Percentiles rank a stretch among this genome's conserved stretches.
phyloP scores from a whole-genome alignment of 148 eudicot species.

The Fallopia convolvulus region DNA sequence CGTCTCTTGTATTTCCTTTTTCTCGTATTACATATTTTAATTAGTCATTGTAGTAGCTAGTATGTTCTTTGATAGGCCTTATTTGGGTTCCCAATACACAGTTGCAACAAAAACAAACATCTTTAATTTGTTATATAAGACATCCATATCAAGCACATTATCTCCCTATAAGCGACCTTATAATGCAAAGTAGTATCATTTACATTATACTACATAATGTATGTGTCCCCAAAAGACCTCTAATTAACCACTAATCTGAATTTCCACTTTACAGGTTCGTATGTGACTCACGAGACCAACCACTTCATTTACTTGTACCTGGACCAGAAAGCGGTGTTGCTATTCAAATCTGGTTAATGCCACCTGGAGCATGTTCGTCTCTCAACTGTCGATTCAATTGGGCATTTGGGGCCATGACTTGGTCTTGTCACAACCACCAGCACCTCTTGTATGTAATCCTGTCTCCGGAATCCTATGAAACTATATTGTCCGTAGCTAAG shows the following conservation, averaged over 20 bases:
- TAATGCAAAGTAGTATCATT: not conserved
- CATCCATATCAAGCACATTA: too few species aligned
- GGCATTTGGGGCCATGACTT: not conserved
- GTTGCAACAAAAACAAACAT: not conserved
- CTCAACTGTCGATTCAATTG: not conserved
- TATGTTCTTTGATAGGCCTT: not conserved
- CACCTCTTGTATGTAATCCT: slow-evolving; percentile 2
- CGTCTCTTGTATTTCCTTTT: not conserved
- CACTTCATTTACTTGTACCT: slow-evolving; percentile 92
- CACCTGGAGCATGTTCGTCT: not conserved
- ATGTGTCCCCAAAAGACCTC: not conserved
- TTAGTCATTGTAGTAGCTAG: not conserved
- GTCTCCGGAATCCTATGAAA: not conserved
- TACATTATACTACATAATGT: not conserved
- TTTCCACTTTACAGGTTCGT: slow-evolving; percentile 47
- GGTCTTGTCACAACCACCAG: not conserved
- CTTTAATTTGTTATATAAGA: too few species aligned
- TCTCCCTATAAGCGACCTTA: not conserved
- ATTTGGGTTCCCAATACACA: not conserved
- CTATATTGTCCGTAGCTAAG: not conserved
- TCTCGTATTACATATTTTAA: not conserved
- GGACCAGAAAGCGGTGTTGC: slow-evolving; percentile 75
- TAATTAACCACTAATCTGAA: not conserved
- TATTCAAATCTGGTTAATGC: slow-evolving; percentile 78
- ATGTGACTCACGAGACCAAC: slow-evolving; percentile 91